Conservation (phyloP, 257 asterid species). For the Fraxinus cuspidata region DNA sequence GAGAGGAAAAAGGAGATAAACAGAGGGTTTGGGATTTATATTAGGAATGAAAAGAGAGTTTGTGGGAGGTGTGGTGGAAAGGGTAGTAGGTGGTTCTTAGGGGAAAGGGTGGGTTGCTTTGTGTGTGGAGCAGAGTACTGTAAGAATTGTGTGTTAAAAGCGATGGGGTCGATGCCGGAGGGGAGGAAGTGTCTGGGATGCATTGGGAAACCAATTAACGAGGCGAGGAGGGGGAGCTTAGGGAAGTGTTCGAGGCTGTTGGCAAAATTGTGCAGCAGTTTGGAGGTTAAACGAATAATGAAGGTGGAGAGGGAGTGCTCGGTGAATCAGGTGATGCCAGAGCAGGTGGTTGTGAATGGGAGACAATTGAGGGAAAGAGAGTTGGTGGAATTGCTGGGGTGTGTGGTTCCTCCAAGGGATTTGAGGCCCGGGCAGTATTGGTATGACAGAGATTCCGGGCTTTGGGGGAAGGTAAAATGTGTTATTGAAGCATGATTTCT, state of each 20-base stretch:
- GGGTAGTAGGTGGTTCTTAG: constrained; percentile 24
- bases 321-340: constrained; percentile 65
- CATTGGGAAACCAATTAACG: constrained; percentile 60
- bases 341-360: constrained; percentile 62
- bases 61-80: constrained; percentile 62
- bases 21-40: constrained; percentile 7
- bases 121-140: constrained; percentile 77
- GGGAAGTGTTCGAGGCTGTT: constrained; percentile 54
- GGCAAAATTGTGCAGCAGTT: constrained; percentile 40
- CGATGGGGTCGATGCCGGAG: constrained; percentile 89
- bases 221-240: constrained; percentile 47
- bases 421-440: constrained; percentile 73
- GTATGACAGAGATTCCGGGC: constrained; percentile 81
- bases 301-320: constrained; percentile 59
- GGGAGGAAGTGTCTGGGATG: constrained; percentile 78
- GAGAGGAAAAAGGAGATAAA: constrained; percentile 22
- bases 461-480: constrained; percentile 72
- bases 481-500: not conserved
- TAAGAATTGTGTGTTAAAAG: constrained; percentile 56
- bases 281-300: constrained; percentile 48
- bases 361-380: constrained; percentile 55
- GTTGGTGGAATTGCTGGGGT: constrained; percentile 51
- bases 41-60: constrained; percentile 21
- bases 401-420: constrained; percentile 47
- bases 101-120: constrained; percentile 44